These are phyloP conservation scores for Coffea canephora DNA, from an alignment of 257 asterid genomes.

Conservation along the genomic window DNA sequence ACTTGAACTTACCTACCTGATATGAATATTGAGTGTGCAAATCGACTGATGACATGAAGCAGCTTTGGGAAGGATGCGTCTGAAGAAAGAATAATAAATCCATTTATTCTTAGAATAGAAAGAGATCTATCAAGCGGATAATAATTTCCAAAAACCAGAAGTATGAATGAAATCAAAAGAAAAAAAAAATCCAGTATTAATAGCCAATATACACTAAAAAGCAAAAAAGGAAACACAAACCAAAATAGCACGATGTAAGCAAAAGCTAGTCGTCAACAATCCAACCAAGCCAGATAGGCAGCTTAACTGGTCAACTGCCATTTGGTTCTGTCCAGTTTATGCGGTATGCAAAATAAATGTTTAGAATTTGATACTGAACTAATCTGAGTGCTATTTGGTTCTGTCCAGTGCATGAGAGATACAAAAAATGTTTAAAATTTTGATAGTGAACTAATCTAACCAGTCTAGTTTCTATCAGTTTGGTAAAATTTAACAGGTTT, in stretches of 20 bases:
- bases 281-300: background rate
- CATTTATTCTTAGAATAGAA: background rate
- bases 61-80: slow-evolving; percentile 55
- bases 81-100: slow-evolving; percentile 15
- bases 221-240: background rate
- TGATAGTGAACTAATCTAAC: background rate
- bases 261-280: no score
- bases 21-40: slow-evolving; percentile 47
- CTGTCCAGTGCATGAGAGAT: background rate
- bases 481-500: no score
- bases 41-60: slow-evolving; percentile 57
- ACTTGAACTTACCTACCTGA: slow-evolving; percentile 28
- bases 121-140: background rate
- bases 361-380: no score
- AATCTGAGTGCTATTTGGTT: background rate
- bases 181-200: background rate
- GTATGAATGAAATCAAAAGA: background rate
- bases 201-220: background rate
- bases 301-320: background rate
- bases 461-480: background rate
- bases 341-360: no score
- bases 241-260: background rate
- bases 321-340: no score
- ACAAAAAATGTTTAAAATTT: no score
- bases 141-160: background rate